Conservation (phyloP, 257 asterid species). For the Plantago ovata region DNA sequence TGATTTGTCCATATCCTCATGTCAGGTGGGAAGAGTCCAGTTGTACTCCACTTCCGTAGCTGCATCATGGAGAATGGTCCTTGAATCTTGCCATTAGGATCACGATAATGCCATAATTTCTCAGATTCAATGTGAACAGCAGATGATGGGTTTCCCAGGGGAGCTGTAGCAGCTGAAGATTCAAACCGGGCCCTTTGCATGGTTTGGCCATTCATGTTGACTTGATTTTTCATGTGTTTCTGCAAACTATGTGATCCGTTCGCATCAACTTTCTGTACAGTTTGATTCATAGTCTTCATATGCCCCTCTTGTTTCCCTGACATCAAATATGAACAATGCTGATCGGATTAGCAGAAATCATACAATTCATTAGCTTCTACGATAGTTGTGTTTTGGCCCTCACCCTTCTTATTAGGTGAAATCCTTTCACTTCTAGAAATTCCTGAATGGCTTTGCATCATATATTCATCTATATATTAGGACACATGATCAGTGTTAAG, state of each 20-base stretch:
- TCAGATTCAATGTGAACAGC: slow-evolving; percentile 54
- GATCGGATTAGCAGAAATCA: slow-evolving; percentile 19
- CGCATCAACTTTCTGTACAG: slow-evolving; percentile 33
- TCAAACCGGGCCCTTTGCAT: slow-evolving; percentile 42
- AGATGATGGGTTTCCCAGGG: slow-evolving; percentile 33
- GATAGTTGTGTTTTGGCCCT: slow-evolving; percentile 12
- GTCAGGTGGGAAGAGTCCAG: slow-evolving; percentile 77
- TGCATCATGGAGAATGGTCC: slow-evolving; percentile 92
- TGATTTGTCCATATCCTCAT: slow-evolving; percentile 90
- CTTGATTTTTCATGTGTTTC: slow-evolving; percentile 32
- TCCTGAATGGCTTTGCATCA: slow-evolving; percentile 25
- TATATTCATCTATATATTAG: slow-evolving; percentile 31
- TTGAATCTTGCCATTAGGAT: slow-evolving; percentile 82
- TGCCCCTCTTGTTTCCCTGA: slow-evolving; percentile 58
- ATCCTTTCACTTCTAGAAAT: slow-evolving; percentile 28
- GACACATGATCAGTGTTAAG: slow-evolving; percentile 14
- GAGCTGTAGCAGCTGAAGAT: slow-evolving; percentile 33
- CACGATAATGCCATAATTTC: slow-evolving; percentile 93
- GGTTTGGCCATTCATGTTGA: slow-evolving; percentile 32
- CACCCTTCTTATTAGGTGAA: slow-evolving; percentile 37
- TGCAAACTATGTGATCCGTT: slow-evolving; percentile 32
- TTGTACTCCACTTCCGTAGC: slow-evolving; percentile 77
- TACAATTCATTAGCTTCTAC: slow-evolving; percentile 6
- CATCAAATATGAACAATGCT: slow-evolving; percentile 16
- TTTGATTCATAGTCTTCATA: slow-evolving; percentile 24